Evolutionary conservation across 257 asterid species (phyloP), one percentile per base, ranked within the genome.

Genomic region (Nicotiana obtusifolia): DNA sequence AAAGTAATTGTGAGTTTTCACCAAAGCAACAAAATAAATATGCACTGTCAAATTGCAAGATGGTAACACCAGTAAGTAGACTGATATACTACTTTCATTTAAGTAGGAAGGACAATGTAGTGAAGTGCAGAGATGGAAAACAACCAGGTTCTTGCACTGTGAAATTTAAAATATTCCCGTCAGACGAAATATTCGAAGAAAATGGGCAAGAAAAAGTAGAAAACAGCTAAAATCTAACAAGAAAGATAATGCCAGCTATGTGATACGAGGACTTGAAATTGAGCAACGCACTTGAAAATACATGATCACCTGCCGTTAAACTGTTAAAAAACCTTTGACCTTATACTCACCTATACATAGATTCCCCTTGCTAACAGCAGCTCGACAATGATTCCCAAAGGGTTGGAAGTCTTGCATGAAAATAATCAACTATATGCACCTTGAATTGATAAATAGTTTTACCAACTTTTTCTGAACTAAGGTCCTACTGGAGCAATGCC

Each of bases 401-500:
- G 59, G 60, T 57, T 71, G 37, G 62, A 75, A 75, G 44, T 14
- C 44, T 49, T 49, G 80, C 80, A 49, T 8, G 17, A 49, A 41
- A 53, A 71, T n/a, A 14, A 71, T 44, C 4, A 52, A 47, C 26
- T 73, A 13, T 73, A 47, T 73, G 79, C 26, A 47, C 79, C 1
- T 24, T 15, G 26, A 75, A 8, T 35, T 73, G 79, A 75, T 24
- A 73, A 24, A 49, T 49, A 53, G 24, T 73, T 73, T 41, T 73
- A 22, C 85, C 81, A 22, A 22, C 26, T n/a, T 19, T 49, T 56
- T 13, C 6, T 28, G 20, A 20, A 81, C 90, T 90, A 92, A 84
- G 97, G 87, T 84, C 95, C 92, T 47, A 89, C 92, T 13, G 97
- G 93, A 4, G 97, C 97, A 79, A 91, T 82, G 28, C 96, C 97